Evolutionary conservation across 2,329 filamentous ascomycete genomes (phyloP).

Genomic region (Colletotrichum tanaceti): DNA sequence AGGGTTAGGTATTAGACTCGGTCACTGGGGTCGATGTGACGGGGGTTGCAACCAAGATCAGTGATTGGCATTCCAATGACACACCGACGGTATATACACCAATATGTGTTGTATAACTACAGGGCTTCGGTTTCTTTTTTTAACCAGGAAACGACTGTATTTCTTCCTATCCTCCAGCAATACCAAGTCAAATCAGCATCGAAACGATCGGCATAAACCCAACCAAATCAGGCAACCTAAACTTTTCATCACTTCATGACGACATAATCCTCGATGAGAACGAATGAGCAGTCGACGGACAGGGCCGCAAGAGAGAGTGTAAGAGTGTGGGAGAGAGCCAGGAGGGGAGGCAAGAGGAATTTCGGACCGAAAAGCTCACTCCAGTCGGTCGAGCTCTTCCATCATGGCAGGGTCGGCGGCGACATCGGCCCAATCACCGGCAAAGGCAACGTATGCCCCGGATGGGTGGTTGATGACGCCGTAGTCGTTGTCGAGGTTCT

Average conservation of each 20-base stretch:
- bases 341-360: not conserved
- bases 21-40: conserved; percentile 21
- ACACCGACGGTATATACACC: conserved; percentile 4
- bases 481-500: conserved; percentile 21
- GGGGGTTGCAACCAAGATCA: conserved; percentile 1
- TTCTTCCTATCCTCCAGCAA: conserved; percentile 7
- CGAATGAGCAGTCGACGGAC: not conserved
- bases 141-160: conserved; percentile 9
- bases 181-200: not conserved
- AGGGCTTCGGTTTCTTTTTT: not conserved
- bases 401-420: conserved; percentile 1
- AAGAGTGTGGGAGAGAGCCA: too few species aligned
- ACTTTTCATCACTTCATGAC: not conserved
- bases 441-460: conserved; percentile 23
- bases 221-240: not conserved
- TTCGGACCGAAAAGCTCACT: not conserved
- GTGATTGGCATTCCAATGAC: conserved; percentile 25
- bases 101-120: conserved; percentile 6
- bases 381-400: conserved; percentile 7
- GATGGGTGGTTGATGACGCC: conserved; percentile 32
- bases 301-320: too few species aligned
- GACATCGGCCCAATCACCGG: conserved; percentile 34
- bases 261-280: too few species aligned
- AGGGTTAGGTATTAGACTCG: conserved; percentile 10
- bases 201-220: not conserved